phyloP scores from a whole-genome alignment of 257 asterid genomes.

The Scutellaria galericulata region DNA sequence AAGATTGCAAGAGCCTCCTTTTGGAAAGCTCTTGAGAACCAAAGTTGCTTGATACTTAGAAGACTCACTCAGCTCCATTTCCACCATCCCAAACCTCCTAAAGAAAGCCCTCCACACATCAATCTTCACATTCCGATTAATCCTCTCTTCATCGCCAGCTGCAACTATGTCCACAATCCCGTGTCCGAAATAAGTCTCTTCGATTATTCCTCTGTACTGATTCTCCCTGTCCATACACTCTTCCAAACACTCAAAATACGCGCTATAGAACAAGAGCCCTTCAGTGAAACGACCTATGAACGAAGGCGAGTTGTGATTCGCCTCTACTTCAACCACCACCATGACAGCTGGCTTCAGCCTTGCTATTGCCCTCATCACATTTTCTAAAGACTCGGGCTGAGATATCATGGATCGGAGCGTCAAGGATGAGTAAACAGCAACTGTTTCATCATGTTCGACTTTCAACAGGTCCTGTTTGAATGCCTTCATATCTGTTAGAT shows the following conservation, averaged over 20 bases:
- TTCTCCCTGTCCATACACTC: slow-evolving; percentile 55
- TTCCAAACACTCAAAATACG: slow-evolving; percentile 62
- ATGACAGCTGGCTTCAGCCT: slow-evolving; percentile 52
- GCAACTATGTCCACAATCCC: slow-evolving; percentile 66
- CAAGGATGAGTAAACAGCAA: slow-evolving; percentile 49
- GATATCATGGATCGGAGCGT: slow-evolving; percentile 61
- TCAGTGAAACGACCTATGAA: slow-evolving; percentile 65
- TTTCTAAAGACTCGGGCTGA: slow-evolving; percentile 46
- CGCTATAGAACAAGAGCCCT: slow-evolving; percentile 54
- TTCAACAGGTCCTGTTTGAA: slow-evolving; percentile 41
- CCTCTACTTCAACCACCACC: slow-evolving; percentile 72
- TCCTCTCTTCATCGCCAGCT: slow-evolving; percentile 53
- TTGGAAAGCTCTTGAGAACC: slow-evolving; percentile 44
- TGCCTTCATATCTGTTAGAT: slow-evolving; percentile 50
- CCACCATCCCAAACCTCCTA: slow-evolving; percentile 53
- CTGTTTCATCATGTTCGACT: slow-evolving; percentile 47
- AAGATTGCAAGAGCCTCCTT: slow-evolving; percentile 49
- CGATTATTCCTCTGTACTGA: slow-evolving; percentile 46
- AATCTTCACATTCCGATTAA: slow-evolving; percentile 55
- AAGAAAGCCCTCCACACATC: slow-evolving; percentile 75
- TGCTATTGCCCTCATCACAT: slow-evolving; percentile 48
- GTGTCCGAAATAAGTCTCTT: slow-evolving; percentile 52
- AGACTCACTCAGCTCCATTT: slow-evolving; percentile 53
- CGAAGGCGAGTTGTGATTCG: slow-evolving; percentile 66
- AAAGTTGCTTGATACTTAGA: slow-evolving; percentile 55